Conservation (phyloP, 1,139 yeast genomes). For the Yamadazyma atlantica region DNA sequence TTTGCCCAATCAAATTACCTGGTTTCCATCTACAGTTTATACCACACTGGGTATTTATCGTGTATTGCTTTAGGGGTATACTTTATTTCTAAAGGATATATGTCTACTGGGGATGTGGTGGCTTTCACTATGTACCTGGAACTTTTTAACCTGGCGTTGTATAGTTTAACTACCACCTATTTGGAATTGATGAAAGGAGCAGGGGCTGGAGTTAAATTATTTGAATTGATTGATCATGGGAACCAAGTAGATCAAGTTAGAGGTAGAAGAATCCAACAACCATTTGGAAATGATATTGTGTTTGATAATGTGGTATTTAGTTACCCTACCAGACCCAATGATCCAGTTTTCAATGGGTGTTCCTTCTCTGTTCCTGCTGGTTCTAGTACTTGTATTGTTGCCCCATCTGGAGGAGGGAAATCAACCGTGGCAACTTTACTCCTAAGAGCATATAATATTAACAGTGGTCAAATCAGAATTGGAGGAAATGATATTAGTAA, state of each 20-base stretch:
- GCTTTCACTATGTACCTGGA: slow-evolving; percentile 53
- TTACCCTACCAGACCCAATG: slow-evolving; percentile 88
- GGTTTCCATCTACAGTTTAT: slow-evolving; percentile 45
- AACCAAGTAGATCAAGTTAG: slow-evolving; percentile 46
- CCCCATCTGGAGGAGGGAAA: slow-evolving; percentile 91
- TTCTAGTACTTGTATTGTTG: slow-evolving; percentile 84
- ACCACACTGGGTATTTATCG: slow-evolving; percentile 46
- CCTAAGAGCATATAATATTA: slow-evolving; percentile 63
- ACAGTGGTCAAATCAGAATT: slow-evolving; percentile 58
- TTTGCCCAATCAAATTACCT: slow-evolving; percentile 48
- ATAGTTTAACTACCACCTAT: slow-evolving; percentile 51
- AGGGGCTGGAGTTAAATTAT: slow-evolving; percentile 52
- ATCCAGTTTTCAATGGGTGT: slow-evolving; percentile 64
- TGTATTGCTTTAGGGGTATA: slow-evolving; percentile 48
- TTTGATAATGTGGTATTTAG: slow-evolving; percentile 69
- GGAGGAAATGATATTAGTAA: slow-evolving; percentile 66
- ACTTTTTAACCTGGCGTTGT: slow-evolving; percentile 47
- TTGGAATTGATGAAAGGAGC: slow-evolving; percentile 58
- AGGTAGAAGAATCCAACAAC: slow-evolving; percentile 41
- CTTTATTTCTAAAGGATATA: slow-evolving; percentile 41
- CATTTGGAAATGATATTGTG: slow-evolving; percentile 53
- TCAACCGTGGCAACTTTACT: slow-evolving; percentile 78
- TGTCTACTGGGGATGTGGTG: slow-evolving; percentile 49
- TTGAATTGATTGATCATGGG: slow-evolving; percentile 44
- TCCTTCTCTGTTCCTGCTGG: slow-evolving; percentile 62